Evolutionary conservation across 1,284 basidiomycete species (phyloP).

Genomic region (Sanghuangporus weigelae): DNA sequence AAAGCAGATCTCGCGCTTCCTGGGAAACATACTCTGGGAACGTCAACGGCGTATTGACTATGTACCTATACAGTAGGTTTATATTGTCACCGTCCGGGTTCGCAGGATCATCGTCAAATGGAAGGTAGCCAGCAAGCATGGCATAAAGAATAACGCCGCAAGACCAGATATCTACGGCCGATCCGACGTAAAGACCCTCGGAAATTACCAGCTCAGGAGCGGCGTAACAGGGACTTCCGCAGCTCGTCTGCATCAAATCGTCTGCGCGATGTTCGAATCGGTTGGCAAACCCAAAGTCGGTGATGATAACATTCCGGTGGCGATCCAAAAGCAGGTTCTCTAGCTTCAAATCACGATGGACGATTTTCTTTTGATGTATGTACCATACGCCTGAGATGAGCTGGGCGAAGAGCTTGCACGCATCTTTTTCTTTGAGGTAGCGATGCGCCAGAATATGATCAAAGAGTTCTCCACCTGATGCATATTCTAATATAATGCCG

Average conservation of each 20-base stretch:
- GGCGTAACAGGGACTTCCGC: slow-evolving; percentile 97
- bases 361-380: slow-evolving; percentile 98
- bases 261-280: slow-evolving; percentile 87
- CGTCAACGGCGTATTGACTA: slow-evolving; percentile 91
- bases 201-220: slow-evolving; percentile 99
- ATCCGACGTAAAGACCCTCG: slow-evolving; percentile 95
- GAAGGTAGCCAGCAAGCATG: slow-evolving; percentile 98
- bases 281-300: slow-evolving; percentile 99
- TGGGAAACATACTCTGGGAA: slow-evolving; percentile 91
- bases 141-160: slow-evolving; percentile 99
- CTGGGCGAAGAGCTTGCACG: slow-evolving; percentile 95
- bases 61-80: slow-evolving; percentile 99
- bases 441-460: slow-evolving; percentile 99
- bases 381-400: slow-evolving; percentile 99
- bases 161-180: slow-evolving; percentile 99
- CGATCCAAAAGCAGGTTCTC: slow-evolving; percentile 97
- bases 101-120: slow-evolving; percentile 98
- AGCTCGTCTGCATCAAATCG: slow-evolving; percentile 98
- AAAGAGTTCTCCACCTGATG: slow-evolving; percentile 96
- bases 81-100: slow-evolving; percentile 99
- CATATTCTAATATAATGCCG: slow-evolving; percentile 98
- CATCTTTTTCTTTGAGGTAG: slow-evolving; percentile 93
- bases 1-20: slow-evolving; percentile 69
- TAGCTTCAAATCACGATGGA: slow-evolving; percentile 98
- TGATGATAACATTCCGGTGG: slow-evolving; percentile 98